phyloP scores from a whole-genome alignment of 768 basidiomycete genomes.

The Russula compacta region DNA sequence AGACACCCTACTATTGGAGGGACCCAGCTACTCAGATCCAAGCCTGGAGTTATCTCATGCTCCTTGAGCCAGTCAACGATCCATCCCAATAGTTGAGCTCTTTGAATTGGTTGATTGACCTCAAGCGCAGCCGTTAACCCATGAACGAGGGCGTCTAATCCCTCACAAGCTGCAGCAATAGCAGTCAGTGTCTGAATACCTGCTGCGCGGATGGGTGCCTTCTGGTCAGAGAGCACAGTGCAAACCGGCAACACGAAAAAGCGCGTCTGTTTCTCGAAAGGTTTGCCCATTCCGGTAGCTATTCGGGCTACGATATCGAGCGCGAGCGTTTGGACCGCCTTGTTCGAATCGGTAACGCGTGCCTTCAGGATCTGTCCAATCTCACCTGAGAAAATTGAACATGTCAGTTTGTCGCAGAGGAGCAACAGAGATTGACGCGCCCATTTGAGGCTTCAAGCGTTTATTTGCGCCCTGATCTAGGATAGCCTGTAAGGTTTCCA shows the following conservation, averaged over 20 bases:
- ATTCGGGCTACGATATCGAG: constrained; percentile 86
- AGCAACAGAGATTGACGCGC: constrained; percentile 33
- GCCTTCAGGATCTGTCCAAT: constrained; percentile 83
- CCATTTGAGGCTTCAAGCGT: constrained; percentile 83
- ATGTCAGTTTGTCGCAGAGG: constrained; percentile 6
- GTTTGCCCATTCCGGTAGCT: constrained; percentile 89
- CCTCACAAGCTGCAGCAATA: constrained; percentile 77
- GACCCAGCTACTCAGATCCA: constrained; percentile 68
- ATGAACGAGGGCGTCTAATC: constrained; percentile 71
- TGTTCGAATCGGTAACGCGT: constrained; percentile 86
- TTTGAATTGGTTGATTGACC: constrained; percentile 77
- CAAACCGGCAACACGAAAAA: constrained; percentile 70
- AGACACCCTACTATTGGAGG: constrained; percentile 61
- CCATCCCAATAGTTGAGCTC: constrained; percentile 73
- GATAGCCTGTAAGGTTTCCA: constrained; percentile 74
- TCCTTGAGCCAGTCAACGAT: constrained; percentile 70
- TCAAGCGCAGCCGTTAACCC: constrained; percentile 78
- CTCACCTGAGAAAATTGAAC: constrained; percentile 49
- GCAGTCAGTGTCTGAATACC: constrained; percentile 72
- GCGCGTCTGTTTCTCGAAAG: constrained; percentile 84
- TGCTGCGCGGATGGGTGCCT: constrained; percentile 72
- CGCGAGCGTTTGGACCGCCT: constrained; percentile 83
- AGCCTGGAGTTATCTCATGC: constrained; percentile 39
- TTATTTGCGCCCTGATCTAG: constrained; percentile 90
- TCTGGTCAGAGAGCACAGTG: constrained; percentile 87